Evolutionary conservation across 495 filamentous ascomycete genomes (phyloP), one percentile per base, ranked within the genome.

Genomic region (Sabuloglossum arenarium): DNA sequence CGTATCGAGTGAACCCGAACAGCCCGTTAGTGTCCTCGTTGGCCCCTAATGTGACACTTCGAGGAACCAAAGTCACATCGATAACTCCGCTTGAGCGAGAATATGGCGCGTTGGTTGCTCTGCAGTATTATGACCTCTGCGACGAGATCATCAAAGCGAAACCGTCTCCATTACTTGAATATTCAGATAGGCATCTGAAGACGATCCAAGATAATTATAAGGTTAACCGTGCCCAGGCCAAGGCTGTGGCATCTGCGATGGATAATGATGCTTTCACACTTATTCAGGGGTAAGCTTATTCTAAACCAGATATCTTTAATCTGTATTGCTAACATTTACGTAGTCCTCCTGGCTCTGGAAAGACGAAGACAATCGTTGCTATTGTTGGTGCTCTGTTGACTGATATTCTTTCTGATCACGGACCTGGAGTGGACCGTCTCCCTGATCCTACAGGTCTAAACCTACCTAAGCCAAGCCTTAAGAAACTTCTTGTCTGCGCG

Each of bases 281-380:
- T 52, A 85, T 98, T 56, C 91, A 98, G 68, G 91, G 91, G 76
- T 79, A 73, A 63, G 70, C 60, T 19, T 39, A 50, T 29, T 19
- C 54, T 28, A 8, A 47, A 31, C 28, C 16, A n/a, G n/a, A n/a
- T n/a, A 21, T 37, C 29, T 55, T 37, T 31, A 27, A 50, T 24
- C 47, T 49, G 1, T 56, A 30, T 31, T 62, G 21, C 59, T 53
- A 25, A 54, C 5, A 0, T n/a, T 56, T 24, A 14, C 56, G 37
- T 53, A 79, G 76, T 42, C 93, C 91, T 52, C 91, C 91, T 1
- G 91, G 91, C 63, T 91, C 90, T 3, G 91, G 91, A 63, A 98
- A 98, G 69, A 98, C 91, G 0, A 98, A 97, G 66, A 98, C 91
- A 0, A 97, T 98, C 55, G 79, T 94, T 58, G 91, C 90, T 49